Percentiles rank a stretch among this genome's conserved stretches.
Evolutionary conservation across 73 alveolate genomes (phyloP).

Genomic region (Paramecium sonneborni): DNA sequence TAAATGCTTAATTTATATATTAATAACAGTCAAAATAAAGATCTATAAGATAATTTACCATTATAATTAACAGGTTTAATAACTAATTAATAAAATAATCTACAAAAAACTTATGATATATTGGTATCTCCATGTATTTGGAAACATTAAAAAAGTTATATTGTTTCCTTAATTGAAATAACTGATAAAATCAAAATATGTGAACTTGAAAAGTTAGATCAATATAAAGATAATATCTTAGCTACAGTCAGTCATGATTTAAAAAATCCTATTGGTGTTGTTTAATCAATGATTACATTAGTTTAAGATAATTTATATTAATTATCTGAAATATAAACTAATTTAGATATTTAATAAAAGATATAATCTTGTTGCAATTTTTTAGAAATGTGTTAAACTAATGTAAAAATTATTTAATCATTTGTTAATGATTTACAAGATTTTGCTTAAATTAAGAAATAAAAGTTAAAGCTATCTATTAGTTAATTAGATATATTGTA

Average conservation of each 20-base stretch:
- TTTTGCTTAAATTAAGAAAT: background rate
- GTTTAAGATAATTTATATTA: background rate
- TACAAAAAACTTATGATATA: background rate
- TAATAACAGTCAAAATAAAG: background rate
- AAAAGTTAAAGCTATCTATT: background rate
- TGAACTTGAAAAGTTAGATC: background rate
- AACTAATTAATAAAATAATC: too few species aligned
- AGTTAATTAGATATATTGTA: background rate
- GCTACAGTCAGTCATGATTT: conserved; percentile 46
- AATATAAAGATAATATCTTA: background rate
- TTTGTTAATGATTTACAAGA: conserved; percentile 31
- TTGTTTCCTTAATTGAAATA: background rate
- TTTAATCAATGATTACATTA: background rate
- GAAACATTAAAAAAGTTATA: background rate
- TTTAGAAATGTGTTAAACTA: background rate
- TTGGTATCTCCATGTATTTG: background rate
- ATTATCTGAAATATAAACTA: background rate
- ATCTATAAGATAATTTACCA: background rate
- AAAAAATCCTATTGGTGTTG: background rate
- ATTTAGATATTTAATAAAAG: background rate
- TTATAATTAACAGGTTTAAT: background rate
- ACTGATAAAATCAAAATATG: background rate
- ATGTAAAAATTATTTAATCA: background rate
- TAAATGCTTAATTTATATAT: background rate
- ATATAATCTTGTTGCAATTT: background rate